Evolutionary conservation across 2,329 filamentous ascomycete species (phyloP).

Genomic region (Chaetothyriales sp.): DNA sequence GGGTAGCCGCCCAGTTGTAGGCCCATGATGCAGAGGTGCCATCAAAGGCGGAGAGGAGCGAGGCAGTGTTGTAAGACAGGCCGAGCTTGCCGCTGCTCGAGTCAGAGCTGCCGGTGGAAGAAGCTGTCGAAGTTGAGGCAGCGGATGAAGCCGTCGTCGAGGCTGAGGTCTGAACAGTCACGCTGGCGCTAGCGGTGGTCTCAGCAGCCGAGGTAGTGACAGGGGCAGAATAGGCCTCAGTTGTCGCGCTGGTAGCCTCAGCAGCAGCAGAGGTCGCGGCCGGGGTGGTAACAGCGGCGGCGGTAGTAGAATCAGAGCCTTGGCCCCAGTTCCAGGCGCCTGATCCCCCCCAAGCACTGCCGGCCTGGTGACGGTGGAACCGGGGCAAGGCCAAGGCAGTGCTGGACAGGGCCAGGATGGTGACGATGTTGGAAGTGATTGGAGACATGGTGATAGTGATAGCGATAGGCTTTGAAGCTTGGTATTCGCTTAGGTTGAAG

Average conservation of each 20-base stretch:
- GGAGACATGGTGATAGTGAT: background rate
- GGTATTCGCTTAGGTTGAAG: constrained; percentile 3
- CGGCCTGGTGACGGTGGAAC: constrained; percentile 8
- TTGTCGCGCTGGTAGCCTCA: background rate
- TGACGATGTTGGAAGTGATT: constrained; percentile 14
- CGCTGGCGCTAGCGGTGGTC: constrained; percentile 13
- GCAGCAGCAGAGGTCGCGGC: background rate
- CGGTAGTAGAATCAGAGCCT: constrained; percentile 1
- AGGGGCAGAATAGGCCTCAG: constrained; percentile 2
- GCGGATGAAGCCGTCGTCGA: constrained; percentile 7
- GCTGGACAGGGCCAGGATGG: constrained; percentile 14
- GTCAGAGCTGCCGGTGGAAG: background rate
- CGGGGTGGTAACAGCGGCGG: constrained; percentile 7
- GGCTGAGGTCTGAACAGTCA: constrained; percentile 4
- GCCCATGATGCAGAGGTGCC: constrained; percentile 26
- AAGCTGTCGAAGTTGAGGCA: constrained; percentile 7
- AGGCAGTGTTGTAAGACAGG: constrained; percentile 28
- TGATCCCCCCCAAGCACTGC: background rate
- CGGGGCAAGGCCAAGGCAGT: constrained; percentile 14
- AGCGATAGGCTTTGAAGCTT: too few relatives aligned
- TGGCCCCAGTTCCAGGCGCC: background rate
- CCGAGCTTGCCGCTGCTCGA: constrained; percentile 20
- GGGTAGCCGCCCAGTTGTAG: constrained; percentile 30
- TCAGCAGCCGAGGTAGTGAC: constrained; percentile 1
- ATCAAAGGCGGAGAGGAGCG: constrained; percentile 21